phyloP scores from a whole-genome alignment of 495 filamentous ascomycete genomes.

The Penicillium paxilli region DNA sequence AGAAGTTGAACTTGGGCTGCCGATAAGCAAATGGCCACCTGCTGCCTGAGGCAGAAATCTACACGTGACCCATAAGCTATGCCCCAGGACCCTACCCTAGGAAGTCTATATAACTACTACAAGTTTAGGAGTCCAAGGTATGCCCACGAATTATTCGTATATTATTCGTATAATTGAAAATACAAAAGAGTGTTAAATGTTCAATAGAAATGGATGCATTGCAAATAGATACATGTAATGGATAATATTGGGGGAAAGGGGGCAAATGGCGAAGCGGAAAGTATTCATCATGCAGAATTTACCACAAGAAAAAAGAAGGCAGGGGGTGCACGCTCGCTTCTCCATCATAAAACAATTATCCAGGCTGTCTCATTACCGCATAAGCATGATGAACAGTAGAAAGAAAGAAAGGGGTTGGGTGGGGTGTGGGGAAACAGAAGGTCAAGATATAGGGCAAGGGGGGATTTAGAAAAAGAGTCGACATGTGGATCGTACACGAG shows the following conservation, averaged over 20 bases:
- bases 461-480: slow-evolving; percentile 6
- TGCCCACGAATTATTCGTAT: too few relatives aligned
- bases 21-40: slow-evolving; percentile 12
- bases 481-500: slow-evolving; percentile 22
- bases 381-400: slow-evolving; percentile 13
- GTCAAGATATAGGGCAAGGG: slow-evolving; percentile 10
- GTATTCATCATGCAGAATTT: slow-evolving; percentile 23
- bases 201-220: slow-evolving; percentile 18
- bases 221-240: slow-evolving; percentile 26
- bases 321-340: slow-evolving; percentile 30
- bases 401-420: too few relatives aligned
- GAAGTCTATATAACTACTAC: too few relatives aligned
- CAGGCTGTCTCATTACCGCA: slow-evolving; percentile 26
- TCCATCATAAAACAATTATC: slow-evolving; percentile 21
- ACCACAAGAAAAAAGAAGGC: slow-evolving; percentile 16
- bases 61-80: neutral
- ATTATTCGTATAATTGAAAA: too few relatives aligned
- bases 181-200: neutral
- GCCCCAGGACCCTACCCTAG: too few relatives aligned
- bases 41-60: neutral
- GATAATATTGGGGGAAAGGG: slow-evolving; percentile 12
- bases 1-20: slow-evolving; percentile 1
- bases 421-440: too few relatives aligned
- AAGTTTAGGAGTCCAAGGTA: too few relatives aligned
- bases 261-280: slow-evolving; percentile 14